These are phyloP conservation scores for Hymenoscyphus linearis DNA, from an alignment of 2,329 filamentous ascomycete species.

Conservation along the genomic window DNA sequence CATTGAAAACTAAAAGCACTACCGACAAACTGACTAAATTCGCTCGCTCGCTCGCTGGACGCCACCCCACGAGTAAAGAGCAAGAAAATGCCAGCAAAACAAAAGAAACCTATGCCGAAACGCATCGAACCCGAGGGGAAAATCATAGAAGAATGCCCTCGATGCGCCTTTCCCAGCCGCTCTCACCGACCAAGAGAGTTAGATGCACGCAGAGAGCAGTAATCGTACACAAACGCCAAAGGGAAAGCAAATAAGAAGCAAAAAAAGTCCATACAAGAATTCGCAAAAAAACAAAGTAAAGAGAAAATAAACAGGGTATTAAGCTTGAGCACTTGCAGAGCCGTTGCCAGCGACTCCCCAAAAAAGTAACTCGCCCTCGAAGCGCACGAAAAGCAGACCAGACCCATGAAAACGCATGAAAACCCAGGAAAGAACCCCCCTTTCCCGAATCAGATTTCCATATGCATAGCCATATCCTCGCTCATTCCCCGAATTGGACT, in stretches of 20 bases:
- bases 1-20: no score
- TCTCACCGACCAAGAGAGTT: slow-evolving; percentile 9
- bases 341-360: slow-evolving; percentile 14
- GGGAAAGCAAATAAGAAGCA: neutral
- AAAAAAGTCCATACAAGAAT: neutral
- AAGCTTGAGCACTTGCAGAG: slow-evolving; percentile 7
- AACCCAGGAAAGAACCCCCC: slow-evolving; percentile 10
- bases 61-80: neutral
- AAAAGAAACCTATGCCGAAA: neutral
- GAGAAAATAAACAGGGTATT: slow-evolving; percentile 15
- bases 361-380: slow-evolving; percentile 8
- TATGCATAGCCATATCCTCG: slow-evolving; percentile 56
- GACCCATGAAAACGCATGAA: neutral
- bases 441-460: slow-evolving; percentile 49
- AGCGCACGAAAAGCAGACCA: slow-evolving; percentile 2
- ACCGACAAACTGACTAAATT: neutral
- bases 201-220: slow-evolving; percentile 6
- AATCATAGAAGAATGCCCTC: neutral
- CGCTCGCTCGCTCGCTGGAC: neutral
- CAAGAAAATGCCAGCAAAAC: neutral
- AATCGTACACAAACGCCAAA: slow-evolving; percentile 15
- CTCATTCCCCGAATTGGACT: slow-evolving; percentile 51
- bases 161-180: slow-evolving; percentile 1
- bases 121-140: neutral
- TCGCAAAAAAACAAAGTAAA: slow-evolving; percentile 8